A percentile compares a stretch with the other conserved stretches of the same genome.
Evolutionary conservation across 1,284 basidiomycete species (phyloP).

Genomic region (Malassezia obtusa): DNA sequence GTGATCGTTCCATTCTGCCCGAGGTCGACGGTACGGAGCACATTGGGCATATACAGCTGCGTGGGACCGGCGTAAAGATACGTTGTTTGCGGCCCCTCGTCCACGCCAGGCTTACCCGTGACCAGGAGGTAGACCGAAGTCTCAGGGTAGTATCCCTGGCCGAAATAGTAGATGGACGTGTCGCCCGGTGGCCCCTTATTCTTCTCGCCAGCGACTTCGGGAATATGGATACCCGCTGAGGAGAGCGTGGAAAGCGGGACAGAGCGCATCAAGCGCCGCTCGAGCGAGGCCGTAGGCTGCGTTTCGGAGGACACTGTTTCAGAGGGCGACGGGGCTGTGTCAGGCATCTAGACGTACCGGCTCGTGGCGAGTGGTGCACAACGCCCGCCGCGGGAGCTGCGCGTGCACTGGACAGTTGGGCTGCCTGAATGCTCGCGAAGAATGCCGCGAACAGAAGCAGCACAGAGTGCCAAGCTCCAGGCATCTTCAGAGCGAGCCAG

Average conservation of each 20-base stretch:
- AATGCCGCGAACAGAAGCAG: no score
- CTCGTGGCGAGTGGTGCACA: neutral
- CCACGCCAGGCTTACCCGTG: slow-evolving; percentile 1
- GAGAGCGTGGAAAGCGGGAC: slow-evolving; percentile 2
- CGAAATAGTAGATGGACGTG: slow-evolving; percentile 8
- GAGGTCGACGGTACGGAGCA: neutral
- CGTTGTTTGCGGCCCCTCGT: slow-evolving; percentile 3
- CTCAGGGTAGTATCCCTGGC: slow-evolving; percentile 3
- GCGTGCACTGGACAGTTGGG: neutral
- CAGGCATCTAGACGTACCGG: no score
- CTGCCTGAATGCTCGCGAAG: no score
- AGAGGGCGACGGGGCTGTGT: no score
- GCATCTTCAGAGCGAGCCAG: no score
- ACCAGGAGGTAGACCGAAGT: slow-evolving; percentile 11
- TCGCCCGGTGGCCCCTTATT: neutral
- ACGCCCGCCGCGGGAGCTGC: neutral
- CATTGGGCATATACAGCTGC: neutral
- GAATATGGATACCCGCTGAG: neutral
- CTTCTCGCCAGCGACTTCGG: neutral
- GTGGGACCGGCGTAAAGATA: slow-evolving; percentile 10
- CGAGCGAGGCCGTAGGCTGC: neutral
- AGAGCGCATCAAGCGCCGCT: neutral
- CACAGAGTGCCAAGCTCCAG: no score
- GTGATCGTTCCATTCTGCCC: neutral
- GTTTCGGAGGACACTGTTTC: neutral